phyloP scores from a whole-genome alignment of 129 eudicot genomes.

The Oenanthe sinensis region DNA sequence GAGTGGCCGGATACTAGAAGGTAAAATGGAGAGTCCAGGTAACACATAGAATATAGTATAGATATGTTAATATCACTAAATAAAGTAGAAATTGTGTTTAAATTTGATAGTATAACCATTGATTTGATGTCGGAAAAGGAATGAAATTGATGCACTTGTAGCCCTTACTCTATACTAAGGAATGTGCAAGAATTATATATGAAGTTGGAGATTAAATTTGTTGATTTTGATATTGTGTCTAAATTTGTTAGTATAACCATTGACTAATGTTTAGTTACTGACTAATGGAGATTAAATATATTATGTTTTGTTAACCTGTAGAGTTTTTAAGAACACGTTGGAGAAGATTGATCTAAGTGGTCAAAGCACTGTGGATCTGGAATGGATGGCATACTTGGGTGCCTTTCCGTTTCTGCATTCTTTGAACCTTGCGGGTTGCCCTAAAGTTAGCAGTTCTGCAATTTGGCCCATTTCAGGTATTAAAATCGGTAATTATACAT shows the following conservation, averaged over 20 bases:
- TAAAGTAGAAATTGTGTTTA: too few species aligned
- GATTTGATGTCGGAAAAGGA: neutral
- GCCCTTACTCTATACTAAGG: neutral
- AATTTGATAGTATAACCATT: neutral
- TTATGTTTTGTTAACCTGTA: conserved; percentile 22
- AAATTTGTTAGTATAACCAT: too few species aligned
- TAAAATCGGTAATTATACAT: neutral
- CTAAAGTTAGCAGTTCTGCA: conserved; percentile 60
- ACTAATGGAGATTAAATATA: neutral
- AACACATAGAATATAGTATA: too few species aligned
- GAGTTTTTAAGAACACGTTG: conserved; percentile 65
- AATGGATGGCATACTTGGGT: conserved; percentile 96
- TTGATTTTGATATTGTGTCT: neutral
- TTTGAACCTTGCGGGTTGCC: conserved; percentile 62
- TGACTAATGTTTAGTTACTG: too few species aligned
- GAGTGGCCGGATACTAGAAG: too few species aligned
- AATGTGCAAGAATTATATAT: neutral
- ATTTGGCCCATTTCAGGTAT: conserved; percentile 84
- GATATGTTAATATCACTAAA: too few species aligned
- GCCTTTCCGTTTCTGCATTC: conserved; percentile 58
- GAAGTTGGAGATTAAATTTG: neutral
- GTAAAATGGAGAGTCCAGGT: too few species aligned
- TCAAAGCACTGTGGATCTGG: conserved; percentile 78
- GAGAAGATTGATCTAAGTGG: conserved; percentile 80
- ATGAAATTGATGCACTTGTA: neutral